Evolutionary conservation across 495 filamentous ascomycete species (phyloP), one percentile per base, ranked within the genome.

Genomic region (Chaetomium fimeti): DNA sequence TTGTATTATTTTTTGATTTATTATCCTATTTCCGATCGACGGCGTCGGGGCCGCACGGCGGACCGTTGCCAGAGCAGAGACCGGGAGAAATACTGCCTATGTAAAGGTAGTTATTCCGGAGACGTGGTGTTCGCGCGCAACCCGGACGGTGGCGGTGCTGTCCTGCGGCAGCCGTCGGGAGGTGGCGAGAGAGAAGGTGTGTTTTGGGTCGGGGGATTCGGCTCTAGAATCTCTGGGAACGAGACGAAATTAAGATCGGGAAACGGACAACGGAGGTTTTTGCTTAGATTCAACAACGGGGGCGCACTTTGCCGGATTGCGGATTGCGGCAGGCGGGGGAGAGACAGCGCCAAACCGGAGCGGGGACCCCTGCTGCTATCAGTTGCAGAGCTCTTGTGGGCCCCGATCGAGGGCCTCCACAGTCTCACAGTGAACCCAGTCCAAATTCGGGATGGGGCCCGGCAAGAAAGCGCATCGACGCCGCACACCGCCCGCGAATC

Each of bases 161-260:
- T 65, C 63, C 57, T 65, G 63, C 63, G 63, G 63, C 63, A 60
- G 54, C 28, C 47, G 42, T 59, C 43, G 42, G 48, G 25, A 29
- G 36, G 24, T 9, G 29, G 22, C 18, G 32, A 20, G 52, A 56
- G 15, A 11, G 40, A 43, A 18, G n/a, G n/a, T n/a, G 16, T 18
- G 16, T 15, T 3, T 43, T 5, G 40, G 40, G 11, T 43, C 32
- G 32, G n/a, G 53, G 29, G 7, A 16, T 32, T 36, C 13, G 27
- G 52, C 9, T 12, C 12, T 54, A 15, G 27, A 5, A 36, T 36
- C 2, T n/a, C 9, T 32, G 18, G 54, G 24, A 36, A 57, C 36
- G 56, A 58, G 56, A 43, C 24, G 22, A n/a, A 45, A 27, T 9
- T 43, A 13, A 20, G 36, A 25, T 8, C 16, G 28, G 52, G 29